A percentile compares a stretch with the other conserved stretches of the same genome.
Evolutionary conservation across 2,329 filamentous ascomycete species (phyloP).

Genomic region (Aspergillus japonicus): DNA sequence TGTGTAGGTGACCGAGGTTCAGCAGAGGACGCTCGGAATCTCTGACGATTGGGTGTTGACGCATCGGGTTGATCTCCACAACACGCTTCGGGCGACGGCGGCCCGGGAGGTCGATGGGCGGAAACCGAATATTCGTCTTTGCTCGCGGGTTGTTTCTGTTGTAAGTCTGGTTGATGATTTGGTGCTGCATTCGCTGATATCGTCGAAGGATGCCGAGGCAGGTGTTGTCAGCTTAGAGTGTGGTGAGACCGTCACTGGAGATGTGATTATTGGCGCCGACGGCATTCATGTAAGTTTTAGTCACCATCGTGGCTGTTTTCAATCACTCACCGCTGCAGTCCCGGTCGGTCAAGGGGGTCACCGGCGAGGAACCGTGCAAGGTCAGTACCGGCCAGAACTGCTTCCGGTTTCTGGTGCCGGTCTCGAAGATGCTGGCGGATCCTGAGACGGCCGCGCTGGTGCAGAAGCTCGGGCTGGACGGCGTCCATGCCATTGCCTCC

Average conservation of each 20-base stretch:
- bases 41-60: constrained; percentile 21
- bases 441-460: constrained; percentile 31
- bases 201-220: constrained; percentile 18
- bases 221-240: constrained; percentile 30
- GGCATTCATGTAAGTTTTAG: constrained; percentile 32
- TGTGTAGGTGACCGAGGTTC: constrained; percentile 14
- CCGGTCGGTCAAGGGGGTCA: constrained; percentile 23
- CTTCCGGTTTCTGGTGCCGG: constrained; percentile 40
- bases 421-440: constrained; percentile 28
- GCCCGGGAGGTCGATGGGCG: constrained; percentile 20
- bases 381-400: constrained; percentile 31
- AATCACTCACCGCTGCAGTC: constrained; percentile 16
- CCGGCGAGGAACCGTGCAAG: constrained; percentile 14
- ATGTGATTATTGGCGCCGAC: constrained; percentile 44
- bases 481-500: constrained; percentile 14
- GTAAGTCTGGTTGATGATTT: constrained; percentile 17
- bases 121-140: constrained; percentile 20
- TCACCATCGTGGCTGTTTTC: too few relatives aligned
- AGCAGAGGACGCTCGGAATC: constrained; percentile 6
- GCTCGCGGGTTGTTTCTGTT: constrained; percentile 19
- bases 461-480: constrained; percentile 18
- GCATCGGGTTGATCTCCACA: constrained; percentile 44
- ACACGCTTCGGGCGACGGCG: constrained; percentile 31
- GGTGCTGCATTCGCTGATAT: neutral
- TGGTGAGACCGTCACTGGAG: constrained; percentile 30